Base-by-base conservation (phyloP, 805 yeast genomes). In the Ogataea nitratoaversa region DNA sequence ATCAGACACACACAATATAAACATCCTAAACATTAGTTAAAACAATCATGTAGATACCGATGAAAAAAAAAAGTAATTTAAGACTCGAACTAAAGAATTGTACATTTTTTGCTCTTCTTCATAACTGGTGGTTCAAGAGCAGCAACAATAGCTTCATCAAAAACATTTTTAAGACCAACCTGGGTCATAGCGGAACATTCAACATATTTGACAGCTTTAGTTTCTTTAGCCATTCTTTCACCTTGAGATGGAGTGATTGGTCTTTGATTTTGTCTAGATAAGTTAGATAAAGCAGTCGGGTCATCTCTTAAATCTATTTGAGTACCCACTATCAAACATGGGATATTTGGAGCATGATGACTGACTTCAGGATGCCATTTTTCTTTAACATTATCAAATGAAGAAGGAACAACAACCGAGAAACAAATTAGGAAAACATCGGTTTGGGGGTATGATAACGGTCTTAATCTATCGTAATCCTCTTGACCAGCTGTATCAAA, bases 401-500 rank as follows among this genome's bases (percentile, higher is more conserved):
- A 83, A 28, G 99, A 95, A 25, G 98, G 99, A 12, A 96, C 89
- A 52, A 95, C 90, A 44, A 93, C 96, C 28, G 95, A 84, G 68
- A 93, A 91, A 68, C 99, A 93, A 43, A 91, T 95, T 53, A 91
- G 72, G 61, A 91, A 91, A 34, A 91, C 96, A 65, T 91, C 99
- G 5, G 99, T 93, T 40, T 95, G 93, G 14, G 99, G 98, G 66
- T 91, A 91, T 42, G 95, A 84, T 55, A 93, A 76, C 8, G 99
- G 99, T 69, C 99, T 85, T 60, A 91, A 72, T 62, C 99, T 79
- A 70, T 91, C 99, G 66, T 93, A 91, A 72, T 91, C 99, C 76
- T 91, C 99, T 72, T 91, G 99, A 38, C 99, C 99, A 22, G 99
- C 99, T 27, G 99, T 91, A 71, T 91, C 99, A 60, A 93, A 91